A percentile compares a stretch with the other conserved stretches of the same genome.
Conservation (phyloP, 2,329 filamentous ascomycete genomes). For the Exophiala sp. region DNA sequence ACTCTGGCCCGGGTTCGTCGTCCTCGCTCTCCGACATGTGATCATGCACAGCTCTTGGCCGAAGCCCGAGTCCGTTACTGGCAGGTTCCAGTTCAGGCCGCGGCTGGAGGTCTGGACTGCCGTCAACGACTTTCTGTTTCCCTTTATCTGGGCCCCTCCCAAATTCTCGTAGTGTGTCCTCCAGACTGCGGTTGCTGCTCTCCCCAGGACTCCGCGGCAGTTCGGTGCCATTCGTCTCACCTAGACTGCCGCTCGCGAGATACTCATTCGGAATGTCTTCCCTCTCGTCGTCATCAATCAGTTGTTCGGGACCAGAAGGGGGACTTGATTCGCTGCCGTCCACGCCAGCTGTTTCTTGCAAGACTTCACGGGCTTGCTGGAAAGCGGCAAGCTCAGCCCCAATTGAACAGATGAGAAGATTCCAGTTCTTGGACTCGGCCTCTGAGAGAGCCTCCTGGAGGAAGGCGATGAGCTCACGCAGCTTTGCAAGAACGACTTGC, state of each 20-base stretch:
- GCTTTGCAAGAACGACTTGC: constrained; percentile 9
- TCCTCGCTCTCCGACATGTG: constrained; percentile 26
- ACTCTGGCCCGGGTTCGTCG: constrained; percentile 29
- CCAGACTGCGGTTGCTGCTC: constrained; percentile 27
- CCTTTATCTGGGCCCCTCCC: constrained; percentile 8
- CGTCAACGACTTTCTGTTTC: constrained; percentile 4
- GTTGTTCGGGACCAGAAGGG: neutral
- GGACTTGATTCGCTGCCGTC: neutral
- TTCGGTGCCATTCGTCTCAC: neutral
- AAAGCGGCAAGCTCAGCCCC: constrained; percentile 57
- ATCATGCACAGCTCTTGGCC: neutral
- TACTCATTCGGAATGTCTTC: constrained; percentile 14
- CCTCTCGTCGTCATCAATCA: constrained; percentile 11
- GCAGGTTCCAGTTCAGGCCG: neutral
- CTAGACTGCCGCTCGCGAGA: constrained; percentile 8
- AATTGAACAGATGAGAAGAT: constrained; percentile 55
- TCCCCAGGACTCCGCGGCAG: constrained; percentile 10
- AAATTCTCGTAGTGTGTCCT: constrained; percentile 25
- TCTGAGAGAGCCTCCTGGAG: constrained; percentile 47
- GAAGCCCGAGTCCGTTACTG: neutral
- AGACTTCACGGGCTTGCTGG: constrained; percentile 35
- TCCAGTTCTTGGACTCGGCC: constrained; percentile 54
- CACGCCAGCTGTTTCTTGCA: constrained; percentile 22
- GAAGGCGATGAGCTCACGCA: constrained; percentile 29
- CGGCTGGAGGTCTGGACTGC: neutral